Base-by-base conservation (phyloP, 306 rosid species). In the Glycine tomentella region DNA sequence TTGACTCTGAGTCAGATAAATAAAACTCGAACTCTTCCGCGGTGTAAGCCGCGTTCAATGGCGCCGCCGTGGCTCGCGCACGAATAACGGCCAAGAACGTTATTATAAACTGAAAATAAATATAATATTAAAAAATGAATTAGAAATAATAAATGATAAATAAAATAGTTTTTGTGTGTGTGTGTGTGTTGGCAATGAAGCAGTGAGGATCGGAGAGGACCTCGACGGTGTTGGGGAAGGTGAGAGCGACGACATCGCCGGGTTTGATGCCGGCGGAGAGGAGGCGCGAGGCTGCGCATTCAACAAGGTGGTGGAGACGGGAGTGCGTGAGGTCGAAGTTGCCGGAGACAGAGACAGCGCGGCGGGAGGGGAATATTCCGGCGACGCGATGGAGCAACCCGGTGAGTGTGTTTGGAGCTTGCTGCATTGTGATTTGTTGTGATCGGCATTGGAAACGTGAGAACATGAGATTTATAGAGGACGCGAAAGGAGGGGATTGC, bases 161-260 rank as follows among this genome's bases (percentile, higher is more conserved):
- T 17, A 3, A 69, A 69, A 45, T 44, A 9, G 31, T 1, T 40
- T 64, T 38, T 40, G 3, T 34, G 31, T 25, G 31, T 25, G 31
- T 36, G 3, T 36, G 1, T 67, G 7, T 16, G 14, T 15, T 67
- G 40, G 56, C 38, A 48, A 48, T 48, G 75, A 48, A 69, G 25
- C 58, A 48, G 17, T 48, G n/a, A 44, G 57, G 31, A 25, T 25
- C 31, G 31, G 44, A 12, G 14, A 51, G 42, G 57, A 89, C 95
- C 92, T 89, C 93, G 66, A 92, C 71, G 75, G 86, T 58, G 82
- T 91, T 92, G 42, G 90, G 89, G 78, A 90, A 92, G 51, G 93
- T 87, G 58, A 92, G 97, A 12, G 92, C 91, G 63, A 91, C 87
- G 59, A 88, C 91, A 75, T 92, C 93, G 78, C 86, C 88, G 61